Conservation (phyloP, 2,329 filamentous ascomycete species). For the Colletotrichum cereale region DNA sequence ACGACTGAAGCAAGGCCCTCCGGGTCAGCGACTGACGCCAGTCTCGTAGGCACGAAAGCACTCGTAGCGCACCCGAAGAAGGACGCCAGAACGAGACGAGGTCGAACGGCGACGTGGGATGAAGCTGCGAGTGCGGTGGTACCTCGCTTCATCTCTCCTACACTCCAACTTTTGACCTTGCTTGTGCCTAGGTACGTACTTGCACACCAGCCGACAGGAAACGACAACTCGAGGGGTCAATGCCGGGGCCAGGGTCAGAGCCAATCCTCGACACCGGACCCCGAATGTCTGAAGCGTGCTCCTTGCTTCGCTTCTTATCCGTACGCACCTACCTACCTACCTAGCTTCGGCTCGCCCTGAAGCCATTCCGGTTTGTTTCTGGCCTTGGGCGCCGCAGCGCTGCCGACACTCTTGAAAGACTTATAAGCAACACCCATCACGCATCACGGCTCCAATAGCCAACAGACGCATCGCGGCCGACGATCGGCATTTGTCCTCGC, state of each 20-base stretch:
- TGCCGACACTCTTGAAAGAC: not conserved
- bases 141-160: constrained; percentile 10
- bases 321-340: no score
- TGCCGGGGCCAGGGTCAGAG: constrained; percentile 35
- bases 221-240: constrained; percentile 32
- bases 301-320: not conserved
- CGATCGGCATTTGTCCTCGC: constrained; percentile 14
- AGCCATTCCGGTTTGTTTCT: constrained; percentile 18
- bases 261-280: constrained; percentile 16
- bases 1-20: constrained; percentile 14
- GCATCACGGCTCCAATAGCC: not conserved
- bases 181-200: not conserved
- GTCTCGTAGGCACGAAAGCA: not conserved
- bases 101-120: constrained; percentile 7
- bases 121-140: constrained; percentile 18
- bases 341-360: constrained; percentile 4
- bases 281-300: constrained; percentile 12
- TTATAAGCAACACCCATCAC: not conserved
- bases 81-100: not conserved
- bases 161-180: not conserved
- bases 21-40: constrained; percentile 13
- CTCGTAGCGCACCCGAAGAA: not conserved
- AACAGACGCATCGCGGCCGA: constrained; percentile 3
- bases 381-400: not conserved
- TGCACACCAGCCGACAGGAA: constrained; percentile 11